These are phyloP conservation scores for Scheffersomyces illinoinensis DNA, from an alignment of 1,139 yeast species.

Conservation along the genomic window DNA sequence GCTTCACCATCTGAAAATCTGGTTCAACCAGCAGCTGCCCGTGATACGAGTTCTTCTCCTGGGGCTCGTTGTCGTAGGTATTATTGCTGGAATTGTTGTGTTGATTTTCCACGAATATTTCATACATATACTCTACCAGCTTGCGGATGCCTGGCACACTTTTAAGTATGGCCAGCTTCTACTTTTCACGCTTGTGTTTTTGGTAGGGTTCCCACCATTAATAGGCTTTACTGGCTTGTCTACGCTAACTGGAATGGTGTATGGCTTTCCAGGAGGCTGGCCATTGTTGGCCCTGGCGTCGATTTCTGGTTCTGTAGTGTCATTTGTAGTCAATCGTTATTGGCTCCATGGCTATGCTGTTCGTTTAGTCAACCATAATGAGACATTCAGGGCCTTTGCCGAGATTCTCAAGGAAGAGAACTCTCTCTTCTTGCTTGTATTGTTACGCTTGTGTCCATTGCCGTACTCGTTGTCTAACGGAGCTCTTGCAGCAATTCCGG, in stretches of 20 bases:
- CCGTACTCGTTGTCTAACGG: constrained; percentile 94
- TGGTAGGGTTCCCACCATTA: constrained; percentile 78
- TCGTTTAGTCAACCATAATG: constrained; percentile 49
- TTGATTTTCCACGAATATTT: constrained; percentile 51
- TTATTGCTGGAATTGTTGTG: constrained; percentile 27
- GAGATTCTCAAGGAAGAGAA: constrained; percentile 66
- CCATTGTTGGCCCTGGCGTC: constrained; percentile 69
- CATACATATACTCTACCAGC: constrained; percentile 40
- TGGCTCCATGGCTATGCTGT: constrained; percentile 58
- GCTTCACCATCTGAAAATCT: constrained; percentile 5
- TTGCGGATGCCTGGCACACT: constrained; percentile 50
- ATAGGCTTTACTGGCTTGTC: constrained; percentile 77
- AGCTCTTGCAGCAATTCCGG: constrained; percentile 84
- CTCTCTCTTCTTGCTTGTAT: constrained; percentile 63
- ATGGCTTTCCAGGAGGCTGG: constrained; percentile 85
- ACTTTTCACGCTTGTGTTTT: constrained; percentile 46
- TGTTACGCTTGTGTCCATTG: constrained; percentile 84
- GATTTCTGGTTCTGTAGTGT: constrained; percentile 67
- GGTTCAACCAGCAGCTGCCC: constrained; percentile 14
- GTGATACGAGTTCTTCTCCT: constrained; percentile 12
- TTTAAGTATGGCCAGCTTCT: constrained; percentile 53
- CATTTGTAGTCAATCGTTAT: constrained; percentile 70
- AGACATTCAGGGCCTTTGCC: constrained; percentile 72
- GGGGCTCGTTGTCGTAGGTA: constrained; percentile 14
- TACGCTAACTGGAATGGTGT: constrained; percentile 75